These are phyloP conservation scores for Candida maesae DNA, from an alignment of 805 yeast species.

Conservation along the genomic window DNA sequence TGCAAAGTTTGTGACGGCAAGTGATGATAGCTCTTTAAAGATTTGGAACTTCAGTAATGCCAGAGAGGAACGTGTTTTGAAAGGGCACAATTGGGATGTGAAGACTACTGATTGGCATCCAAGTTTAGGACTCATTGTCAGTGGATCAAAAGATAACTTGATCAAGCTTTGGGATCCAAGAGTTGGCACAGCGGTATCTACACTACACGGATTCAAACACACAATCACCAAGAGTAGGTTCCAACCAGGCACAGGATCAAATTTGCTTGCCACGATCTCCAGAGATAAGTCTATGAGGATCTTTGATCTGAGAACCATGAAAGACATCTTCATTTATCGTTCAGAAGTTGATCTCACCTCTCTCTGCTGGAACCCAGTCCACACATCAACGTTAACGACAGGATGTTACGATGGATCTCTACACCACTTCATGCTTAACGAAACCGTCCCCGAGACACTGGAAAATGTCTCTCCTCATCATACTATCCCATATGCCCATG, in stretches of 20 bases:
- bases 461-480: conserved; percentile 47
- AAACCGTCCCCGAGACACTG: conserved; percentile 31
- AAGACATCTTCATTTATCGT: conserved; percentile 65
- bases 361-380: conserved; percentile 90
- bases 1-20: conserved; percentile 85
- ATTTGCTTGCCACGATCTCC: conserved; percentile 79
- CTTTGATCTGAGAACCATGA: conserved; percentile 85
- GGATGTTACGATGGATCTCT: conserved; percentile 91
- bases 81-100: conserved; percentile 99
- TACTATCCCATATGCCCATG: conserved; percentile 87
- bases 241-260: conserved; percentile 68
- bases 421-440: conserved; percentile 66
- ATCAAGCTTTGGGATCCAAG: conserved; percentile 97
- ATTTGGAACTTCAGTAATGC: conserved; percentile 95
- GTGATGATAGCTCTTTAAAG: conserved; percentile 87
- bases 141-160: conserved; percentile 94
- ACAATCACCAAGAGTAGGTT: conserved; percentile 84
- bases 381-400: conserved; percentile 70
- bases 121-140: conserved; percentile 73
- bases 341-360: conserved; percentile 85
- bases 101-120: conserved; percentile 98
- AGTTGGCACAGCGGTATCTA: conserved; percentile 64
- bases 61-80: conserved; percentile 69
- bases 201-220: conserved; percentile 89
- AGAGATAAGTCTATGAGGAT: conserved; percentile 85